Conservation (phyloP, 495 filamentous ascomycete species). For the Xylaria grammica region DNA sequence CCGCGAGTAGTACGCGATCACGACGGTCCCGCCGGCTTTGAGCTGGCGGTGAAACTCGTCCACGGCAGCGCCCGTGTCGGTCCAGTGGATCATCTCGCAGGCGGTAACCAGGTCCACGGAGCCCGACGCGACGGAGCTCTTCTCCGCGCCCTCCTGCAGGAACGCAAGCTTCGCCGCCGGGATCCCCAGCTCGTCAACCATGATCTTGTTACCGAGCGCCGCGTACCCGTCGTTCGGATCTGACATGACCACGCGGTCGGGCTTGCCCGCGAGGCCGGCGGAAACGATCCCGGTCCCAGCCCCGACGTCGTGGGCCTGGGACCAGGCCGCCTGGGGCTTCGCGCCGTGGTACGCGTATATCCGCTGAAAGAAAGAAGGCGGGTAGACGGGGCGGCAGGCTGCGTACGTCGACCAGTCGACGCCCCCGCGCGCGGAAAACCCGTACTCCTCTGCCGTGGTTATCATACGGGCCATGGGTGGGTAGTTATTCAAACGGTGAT, state of each 20-base stretch:
- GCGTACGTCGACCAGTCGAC: conserved; percentile 24
- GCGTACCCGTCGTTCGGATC: conserved; percentile 27
- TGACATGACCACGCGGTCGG: conserved; percentile 18
- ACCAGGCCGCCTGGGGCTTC: conserved; percentile 18
- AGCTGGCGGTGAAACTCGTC: conserved; percentile 8
- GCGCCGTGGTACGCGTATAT: conserved; percentile 24
- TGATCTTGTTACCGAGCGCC: conserved; percentile 19
- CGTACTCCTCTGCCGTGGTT: no score
- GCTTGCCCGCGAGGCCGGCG: conserved; percentile 15
- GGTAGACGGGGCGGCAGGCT: conserved; percentile 24
- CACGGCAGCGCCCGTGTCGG: conserved; percentile 19
- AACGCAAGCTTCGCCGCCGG: conserved; percentile 18
- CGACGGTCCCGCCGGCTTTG: conserved; percentile 7
- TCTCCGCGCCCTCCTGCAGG: conserved; percentile 22
- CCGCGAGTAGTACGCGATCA: background rate
- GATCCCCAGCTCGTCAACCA: conserved; percentile 2
- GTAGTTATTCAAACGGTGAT: no score
- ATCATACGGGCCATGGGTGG: no score
- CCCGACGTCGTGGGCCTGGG: conserved; percentile 22
- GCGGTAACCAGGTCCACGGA: conserved; percentile 23
- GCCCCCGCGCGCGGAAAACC: conserved; percentile 20
- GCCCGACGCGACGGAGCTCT: conserved; percentile 21
- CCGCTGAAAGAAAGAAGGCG: conserved; percentile 22
- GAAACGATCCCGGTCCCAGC: conserved; percentile 24
- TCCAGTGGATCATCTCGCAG: conserved; percentile 27